Conservation (phyloP, 441 rosid genomes). For the Mallotus japonicus region DNA sequence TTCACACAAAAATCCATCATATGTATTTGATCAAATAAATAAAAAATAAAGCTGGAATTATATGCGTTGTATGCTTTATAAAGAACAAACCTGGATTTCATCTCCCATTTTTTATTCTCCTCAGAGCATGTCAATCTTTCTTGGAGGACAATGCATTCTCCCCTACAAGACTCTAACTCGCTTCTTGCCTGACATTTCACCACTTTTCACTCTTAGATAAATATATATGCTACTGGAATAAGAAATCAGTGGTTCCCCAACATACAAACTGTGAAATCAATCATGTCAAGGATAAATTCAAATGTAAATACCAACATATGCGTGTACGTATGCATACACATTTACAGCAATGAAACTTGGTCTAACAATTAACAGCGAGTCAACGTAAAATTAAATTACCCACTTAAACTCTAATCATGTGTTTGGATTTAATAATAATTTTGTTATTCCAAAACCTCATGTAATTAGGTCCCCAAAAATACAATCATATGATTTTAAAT, state of each 20-base stretch:
- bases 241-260: neutral
- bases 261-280: neutral
- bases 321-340: neutral
- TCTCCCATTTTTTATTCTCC: constrained; percentile 47
- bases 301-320: neutral
- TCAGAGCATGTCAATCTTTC: constrained; percentile 45
- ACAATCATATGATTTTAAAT: too few relatives aligned
- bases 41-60: neutral
- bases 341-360: neutral
- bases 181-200: constrained; percentile 47
- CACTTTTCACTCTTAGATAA: constrained; percentile 1
- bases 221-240: neutral
- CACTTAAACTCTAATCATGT: neutral
- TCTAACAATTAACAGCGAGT: neutral
- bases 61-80: neutral
- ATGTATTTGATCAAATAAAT: neutral
- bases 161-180: constrained; percentile 52
- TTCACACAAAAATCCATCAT: too few relatives aligned
- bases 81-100: constrained; percentile 54
- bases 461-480: too few relatives aligned
- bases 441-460: too few relatives aligned
- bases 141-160: constrained; percentile 52
- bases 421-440: too few relatives aligned
- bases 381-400: neutral
- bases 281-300: neutral